Percentiles rank a stretch among this genome's conserved stretches.
Evolutionary conservation across 2,329 filamentous ascomycete species (phyloP).

Genomic region (Aspergillus glaucus): DNA sequence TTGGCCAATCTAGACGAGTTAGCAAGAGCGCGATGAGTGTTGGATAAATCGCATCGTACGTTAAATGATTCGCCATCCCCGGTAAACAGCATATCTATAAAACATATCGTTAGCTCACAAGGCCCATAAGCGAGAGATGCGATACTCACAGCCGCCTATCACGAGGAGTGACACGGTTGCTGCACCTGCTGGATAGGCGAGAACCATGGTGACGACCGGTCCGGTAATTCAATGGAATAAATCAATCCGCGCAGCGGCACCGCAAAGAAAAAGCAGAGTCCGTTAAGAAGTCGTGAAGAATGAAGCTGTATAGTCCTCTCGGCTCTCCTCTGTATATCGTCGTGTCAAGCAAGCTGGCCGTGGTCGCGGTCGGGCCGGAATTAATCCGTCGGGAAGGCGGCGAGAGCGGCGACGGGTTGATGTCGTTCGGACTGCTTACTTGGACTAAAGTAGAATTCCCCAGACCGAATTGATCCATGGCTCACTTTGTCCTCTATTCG

Average conservation of each 20-base stretch:
- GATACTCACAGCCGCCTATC: constrained; percentile 68
- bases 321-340: background rate
- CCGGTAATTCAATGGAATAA: constrained; percentile 1
- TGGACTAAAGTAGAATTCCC: constrained; percentile 13
- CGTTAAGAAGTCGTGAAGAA: background rate
- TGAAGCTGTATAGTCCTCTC: background rate
- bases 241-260: background rate
- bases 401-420: background rate
- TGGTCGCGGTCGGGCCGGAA: constrained; percentile 17
- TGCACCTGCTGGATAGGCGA: constrained; percentile 64
- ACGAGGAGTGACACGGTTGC: constrained; percentile 62
- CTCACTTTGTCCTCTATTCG: constrained; percentile 5
- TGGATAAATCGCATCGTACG: constrained; percentile 47
- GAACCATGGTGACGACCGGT: constrained; percentile 54
- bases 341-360: background rate
- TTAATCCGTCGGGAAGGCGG: constrained; percentile 21
- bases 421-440: background rate
- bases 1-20: constrained; percentile 63
- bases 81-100: constrained; percentile 93
- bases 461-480: constrained; percentile 20
- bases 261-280: background rate
- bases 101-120: constrained; percentile 13
- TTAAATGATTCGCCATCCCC: constrained; percentile 95
- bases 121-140: constrained; percentile 2
- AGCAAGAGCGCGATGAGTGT: constrained; percentile 8